Conservation (phyloP, 768 basidiomycete species). For the Paxillus involutus region DNA sequence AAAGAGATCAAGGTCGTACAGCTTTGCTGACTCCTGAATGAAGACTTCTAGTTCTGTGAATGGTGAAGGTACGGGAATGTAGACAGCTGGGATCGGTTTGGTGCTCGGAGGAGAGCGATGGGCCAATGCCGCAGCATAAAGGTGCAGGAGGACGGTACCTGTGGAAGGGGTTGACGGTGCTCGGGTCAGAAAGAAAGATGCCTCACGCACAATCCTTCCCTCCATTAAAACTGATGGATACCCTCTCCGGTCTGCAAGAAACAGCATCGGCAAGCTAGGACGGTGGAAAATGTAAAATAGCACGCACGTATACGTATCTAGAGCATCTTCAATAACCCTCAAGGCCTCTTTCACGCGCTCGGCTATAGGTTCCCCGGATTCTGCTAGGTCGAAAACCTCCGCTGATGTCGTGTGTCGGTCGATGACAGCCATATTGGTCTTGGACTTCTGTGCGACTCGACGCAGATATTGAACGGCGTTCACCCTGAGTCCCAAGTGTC, state of each 20-base stretch:
- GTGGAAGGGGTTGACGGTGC: constrained; percentile 7
- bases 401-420: constrained; percentile 52
- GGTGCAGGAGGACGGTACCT: constrained; percentile 96
- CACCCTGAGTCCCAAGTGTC: neutral
- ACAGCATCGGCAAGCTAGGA: constrained; percentile 7
- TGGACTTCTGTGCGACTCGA: neutral
- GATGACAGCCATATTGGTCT: constrained; percentile 30
- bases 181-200: neutral
- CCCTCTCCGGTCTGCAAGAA: constrained; percentile 53
- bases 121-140: constrained; percentile 75
- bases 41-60: constrained; percentile 85
- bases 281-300: constrained; percentile 6
- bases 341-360: constrained; percentile 74
- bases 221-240: constrained; percentile 95
- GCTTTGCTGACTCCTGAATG: constrained; percentile 57
- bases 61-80: constrained; percentile 89
- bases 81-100: constrained; percentile 64
- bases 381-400: constrained; percentile 63
- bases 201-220: constrained; percentile 91
- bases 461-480: neutral
- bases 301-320: constrained; percentile 81
- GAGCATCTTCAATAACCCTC: constrained; percentile 72
- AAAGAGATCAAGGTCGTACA: constrained; percentile 77
- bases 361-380: constrained; percentile 53
- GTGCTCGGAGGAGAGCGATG: constrained; percentile 36